A percentile compares a stretch with the other conserved stretches of the same genome.
Evolutionary conservation across 192 early-diverging fungal species (phyloP).

Genomic region (Podila clonocystis): DNA sequence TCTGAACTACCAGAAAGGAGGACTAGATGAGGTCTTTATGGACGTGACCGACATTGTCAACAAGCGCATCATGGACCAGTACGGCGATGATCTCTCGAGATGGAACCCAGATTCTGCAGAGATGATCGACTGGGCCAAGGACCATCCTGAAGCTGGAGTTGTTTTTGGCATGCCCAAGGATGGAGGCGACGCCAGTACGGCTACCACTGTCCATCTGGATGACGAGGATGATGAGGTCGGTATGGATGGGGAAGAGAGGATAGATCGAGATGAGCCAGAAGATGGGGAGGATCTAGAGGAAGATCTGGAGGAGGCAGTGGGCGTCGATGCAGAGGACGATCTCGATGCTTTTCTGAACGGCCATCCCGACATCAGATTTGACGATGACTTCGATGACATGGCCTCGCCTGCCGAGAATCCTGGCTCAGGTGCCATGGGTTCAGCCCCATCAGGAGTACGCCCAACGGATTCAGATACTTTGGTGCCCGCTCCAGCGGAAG

Average conservation of each 20-base stretch:
- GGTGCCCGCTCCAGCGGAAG: neutral
- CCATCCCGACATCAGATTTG: neutral
- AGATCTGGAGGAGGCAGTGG: neutral
- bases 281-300: conserved; percentile 1
- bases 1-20: conserved; percentile 73
- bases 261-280: conserved; percentile 4
- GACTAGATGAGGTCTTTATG: conserved; percentile 90
- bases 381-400: conserved; percentile 30
- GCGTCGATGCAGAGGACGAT: conserved; percentile 8
- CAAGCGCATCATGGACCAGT: conserved; percentile 57
- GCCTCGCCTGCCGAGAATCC: neutral
- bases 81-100: conserved; percentile 41
- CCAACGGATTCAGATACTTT: neutral
- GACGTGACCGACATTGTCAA: conserved; percentile 83
- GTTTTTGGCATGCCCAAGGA: conserved; percentile 54
- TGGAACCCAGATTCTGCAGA: conserved; percentile 44
- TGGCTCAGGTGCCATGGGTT: neutral
- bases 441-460: neutral
- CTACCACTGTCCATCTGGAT: neutral
- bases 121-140: conserved; percentile 35
- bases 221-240: conserved; percentile 3
- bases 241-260: conserved; percentile 5
- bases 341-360: neutral
- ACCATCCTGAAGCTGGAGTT: conserved; percentile 57
- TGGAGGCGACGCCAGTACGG: neutral